Conservation (phyloP, 106 monocot species). For the Amphibolis antarctica region DNA sequence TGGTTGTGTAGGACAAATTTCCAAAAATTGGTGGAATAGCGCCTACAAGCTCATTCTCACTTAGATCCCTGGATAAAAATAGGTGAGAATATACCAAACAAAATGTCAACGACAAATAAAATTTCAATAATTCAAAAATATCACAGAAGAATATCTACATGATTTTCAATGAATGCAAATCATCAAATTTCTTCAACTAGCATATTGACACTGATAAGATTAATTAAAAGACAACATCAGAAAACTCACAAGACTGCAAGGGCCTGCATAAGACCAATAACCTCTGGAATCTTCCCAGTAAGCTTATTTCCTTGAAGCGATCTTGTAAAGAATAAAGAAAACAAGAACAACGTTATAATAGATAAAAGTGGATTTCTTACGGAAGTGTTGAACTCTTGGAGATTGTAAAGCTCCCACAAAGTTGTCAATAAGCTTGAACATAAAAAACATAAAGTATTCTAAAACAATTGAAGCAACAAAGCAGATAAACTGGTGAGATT, state of each 20-base stretch:
- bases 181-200: not conserved
- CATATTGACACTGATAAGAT: not conserved
- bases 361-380: too few relatives aligned
- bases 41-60: slow-evolving; percentile 82
- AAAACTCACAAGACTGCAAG: slow-evolving; percentile 83
- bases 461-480: not conserved
- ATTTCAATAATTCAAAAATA: too few relatives aligned
- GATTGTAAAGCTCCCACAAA: too few relatives aligned
- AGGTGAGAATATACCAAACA: not conserved
- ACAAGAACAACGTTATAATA: not conserved
- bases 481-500: not conserved
- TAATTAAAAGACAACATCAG: not conserved
- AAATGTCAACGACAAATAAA: too few relatives aligned
- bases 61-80: slow-evolving; percentile 59
- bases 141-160: too few relatives aligned
- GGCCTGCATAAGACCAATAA: slow-evolving; percentile 98
- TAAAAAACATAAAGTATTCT: not conserved
- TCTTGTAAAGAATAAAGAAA: slow-evolving; percentile 17
- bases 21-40: slow-evolving; percentile 87
- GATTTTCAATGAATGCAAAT: too few relatives aligned
- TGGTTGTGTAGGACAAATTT: slow-evolving; percentile 89
- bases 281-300: slow-evolving; percentile 91
- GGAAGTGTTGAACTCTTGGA: too few relatives aligned
- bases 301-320: slow-evolving; percentile 92
- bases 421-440: too few relatives aligned